Evolutionary conservation across 2,329 filamentous ascomycete genomes (phyloP), one percentile per base, ranked within the genome.

Genomic region (Trichophaea hybrida): DNA sequence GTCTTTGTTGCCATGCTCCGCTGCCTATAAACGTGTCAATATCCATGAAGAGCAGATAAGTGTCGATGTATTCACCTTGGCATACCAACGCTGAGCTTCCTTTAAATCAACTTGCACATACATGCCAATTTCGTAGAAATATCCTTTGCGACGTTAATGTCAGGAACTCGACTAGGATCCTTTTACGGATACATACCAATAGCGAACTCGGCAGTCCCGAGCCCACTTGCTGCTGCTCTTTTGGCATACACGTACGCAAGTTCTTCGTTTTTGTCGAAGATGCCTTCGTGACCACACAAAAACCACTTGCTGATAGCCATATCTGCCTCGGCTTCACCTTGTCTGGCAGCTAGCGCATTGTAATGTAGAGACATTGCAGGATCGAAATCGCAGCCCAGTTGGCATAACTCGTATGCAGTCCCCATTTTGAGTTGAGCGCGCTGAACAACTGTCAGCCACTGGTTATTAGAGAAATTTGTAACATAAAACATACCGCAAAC

Each of bases 241-340:
- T 91, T 82, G 1, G 93, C 93, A 70, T 95, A 97, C 55, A 82
- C 85, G 73, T 87, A 98, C 5, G 93, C 91, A 53, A 97, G 75
- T 70, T 91, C 86, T 73, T 98, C 93, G 69, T 96, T 97, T 77
- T 97, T 97, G 61, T 87, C 81, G 70, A 98, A 96, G 5, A 94
- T 78, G 24, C 85, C 85, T 66, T 97, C 91, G 65, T 93, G 90
- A 2, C 93, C 93, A 69, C 94, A 97, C 33, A 98, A 78, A 70
- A 97, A 98, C 93, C 93, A 98, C 73, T 95, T 93, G 73, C 91
- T 97, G 62, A 98, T 89, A 33, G 91, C 89, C 73, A 98, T 86
- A 61, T 95, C 89, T 0, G 91, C 93, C 71, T 98, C 93, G 0
- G 89, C 78, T 68, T 97, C 89, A 34, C 90, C 91, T 73, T 97